Evolutionary conservation across 2,329 filamentous ascomycete species (phyloP).

Genomic region (Fusarium haematococcum): DNA sequence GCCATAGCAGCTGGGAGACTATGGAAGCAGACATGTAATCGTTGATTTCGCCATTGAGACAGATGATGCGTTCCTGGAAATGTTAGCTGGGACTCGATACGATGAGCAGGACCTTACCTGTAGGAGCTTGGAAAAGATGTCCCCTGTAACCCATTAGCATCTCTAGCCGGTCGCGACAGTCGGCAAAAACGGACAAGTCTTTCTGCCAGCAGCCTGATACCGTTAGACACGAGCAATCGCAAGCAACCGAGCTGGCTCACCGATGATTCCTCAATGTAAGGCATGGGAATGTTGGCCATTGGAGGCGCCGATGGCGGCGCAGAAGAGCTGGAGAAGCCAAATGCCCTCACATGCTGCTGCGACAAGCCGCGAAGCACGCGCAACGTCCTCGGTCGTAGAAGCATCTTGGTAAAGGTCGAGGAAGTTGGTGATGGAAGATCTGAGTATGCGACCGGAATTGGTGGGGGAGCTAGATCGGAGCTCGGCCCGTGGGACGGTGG

Average conservation of each 20-base stretch:
- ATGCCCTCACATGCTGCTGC: slow-evolving; percentile 52
- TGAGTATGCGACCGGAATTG: slow-evolving; percentile 31
- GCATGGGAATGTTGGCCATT: slow-evolving; percentile 64
- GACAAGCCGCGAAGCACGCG: slow-evolving; percentile 51
- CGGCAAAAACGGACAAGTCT: slow-evolving; percentile 71
- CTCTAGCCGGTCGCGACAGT: not conserved
- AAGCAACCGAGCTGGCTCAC: slow-evolving; percentile 43
- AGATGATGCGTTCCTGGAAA: slow-evolving; percentile 87
- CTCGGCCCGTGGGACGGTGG: slow-evolving; percentile 7
- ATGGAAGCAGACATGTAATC: slow-evolving; percentile 92
- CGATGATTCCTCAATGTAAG: slow-evolving; percentile 65
- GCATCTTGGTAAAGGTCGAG: slow-evolving; percentile 41
- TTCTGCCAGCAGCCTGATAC: slow-evolving; percentile 78
- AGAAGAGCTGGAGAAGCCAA: slow-evolving; percentile 56
- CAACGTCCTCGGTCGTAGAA: slow-evolving; percentile 46
- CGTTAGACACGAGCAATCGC: slow-evolving; percentile 41
- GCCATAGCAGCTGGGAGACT: slow-evolving; percentile 95
- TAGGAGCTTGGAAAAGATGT: slow-evolving; percentile 84
- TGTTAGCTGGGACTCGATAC: slow-evolving; percentile 23
- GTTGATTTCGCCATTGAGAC: slow-evolving; percentile 91
- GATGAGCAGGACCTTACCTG: slow-evolving; percentile 62
- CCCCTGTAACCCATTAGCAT: slow-evolving; percentile 64
- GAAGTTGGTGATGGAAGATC: slow-evolving; percentile 16
- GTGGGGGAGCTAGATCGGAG: slow-evolving; percentile 42
- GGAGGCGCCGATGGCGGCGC: slow-evolving; percentile 42